These are phyloP conservation scores for Scheffersomyces stambukii DNA, from an alignment of 1,139 yeast genomes.

Conservation along the genomic window DNA sequence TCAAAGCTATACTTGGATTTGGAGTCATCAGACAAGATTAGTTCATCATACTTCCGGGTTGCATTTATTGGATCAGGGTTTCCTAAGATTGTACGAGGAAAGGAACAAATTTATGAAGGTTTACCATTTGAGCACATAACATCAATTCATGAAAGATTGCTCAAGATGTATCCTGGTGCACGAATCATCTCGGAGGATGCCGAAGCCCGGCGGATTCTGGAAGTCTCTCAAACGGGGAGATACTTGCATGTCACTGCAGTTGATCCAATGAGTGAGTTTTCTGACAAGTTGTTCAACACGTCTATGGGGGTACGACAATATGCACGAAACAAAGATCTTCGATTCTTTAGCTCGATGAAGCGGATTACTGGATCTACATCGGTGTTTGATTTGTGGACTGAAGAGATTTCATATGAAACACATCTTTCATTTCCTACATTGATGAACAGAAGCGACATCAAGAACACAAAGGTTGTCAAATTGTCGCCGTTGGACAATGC, in stretches of 20 bases:
- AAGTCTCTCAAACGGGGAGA: constrained; percentile 57
- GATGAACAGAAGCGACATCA: constrained; percentile 80
- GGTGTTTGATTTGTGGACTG: constrained; percentile 82
- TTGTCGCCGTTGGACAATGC: constrained; percentile 89
- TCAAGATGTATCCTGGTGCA: constrained; percentile 79
- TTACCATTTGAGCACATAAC: constrained; percentile 84
- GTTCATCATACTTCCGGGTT: constrained; percentile 78
- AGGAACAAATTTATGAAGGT: constrained; percentile 84
- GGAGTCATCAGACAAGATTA: constrained; percentile 66
- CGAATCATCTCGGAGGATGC: constrained; percentile 63
- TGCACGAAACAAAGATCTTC: constrained; percentile 67
- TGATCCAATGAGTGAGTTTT: constrained; percentile 58
- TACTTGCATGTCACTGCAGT: constrained; percentile 71
- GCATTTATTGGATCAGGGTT: constrained; percentile 83
- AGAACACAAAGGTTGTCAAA: constrained; percentile 43
- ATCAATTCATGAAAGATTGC: constrained; percentile 73
- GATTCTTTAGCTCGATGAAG: constrained; percentile 64
- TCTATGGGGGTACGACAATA: constrained; percentile 63
- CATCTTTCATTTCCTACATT: constrained; percentile 79
- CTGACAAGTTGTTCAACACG: constrained; percentile 42
- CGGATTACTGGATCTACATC: constrained; percentile 73
- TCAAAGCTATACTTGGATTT: constrained; percentile 65
- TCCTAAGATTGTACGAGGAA: constrained; percentile 71
- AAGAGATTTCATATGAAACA: constrained; percentile 78
- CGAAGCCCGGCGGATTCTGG: constrained; percentile 51